Conservation (phyloP, 1,284 basidiomycete species). For the Cryptococcus deneoformans region DNA sequence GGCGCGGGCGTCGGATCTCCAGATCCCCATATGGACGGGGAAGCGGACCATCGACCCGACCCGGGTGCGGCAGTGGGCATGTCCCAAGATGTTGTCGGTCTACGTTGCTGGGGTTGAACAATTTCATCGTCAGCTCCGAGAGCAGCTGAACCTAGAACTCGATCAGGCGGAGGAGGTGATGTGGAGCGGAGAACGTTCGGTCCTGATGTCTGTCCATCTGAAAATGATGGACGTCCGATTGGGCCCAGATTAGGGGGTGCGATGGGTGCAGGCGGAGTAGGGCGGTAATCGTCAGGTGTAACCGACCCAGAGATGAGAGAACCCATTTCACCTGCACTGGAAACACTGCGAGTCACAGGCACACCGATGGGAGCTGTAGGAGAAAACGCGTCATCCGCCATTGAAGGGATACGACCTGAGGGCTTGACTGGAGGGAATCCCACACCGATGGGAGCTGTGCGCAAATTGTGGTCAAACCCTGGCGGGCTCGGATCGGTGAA, state of each 20-base stretch:
- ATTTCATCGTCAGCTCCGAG: conserved; percentile 41
- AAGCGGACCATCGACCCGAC: conserved; percentile 33
- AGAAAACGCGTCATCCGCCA: conserved; percentile 35
- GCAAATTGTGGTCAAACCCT: conserved; percentile 19
- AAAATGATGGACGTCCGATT: conserved; percentile 22
- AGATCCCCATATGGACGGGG: conserved; percentile 25
- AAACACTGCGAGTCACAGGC: conserved; percentile 9
- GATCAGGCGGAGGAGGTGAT: conserved; percentile 29
- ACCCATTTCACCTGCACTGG: conserved; percentile 14
- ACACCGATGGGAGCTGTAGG: conserved; percentile 33
- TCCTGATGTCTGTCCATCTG: conserved; percentile 6
- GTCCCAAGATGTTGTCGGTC: conserved; percentile 23
- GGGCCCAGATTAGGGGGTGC: conserved; percentile 17
- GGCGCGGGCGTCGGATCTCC: neutral
- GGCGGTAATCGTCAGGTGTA: conserved; percentile 9
- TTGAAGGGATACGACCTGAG: conserved; percentile 19
- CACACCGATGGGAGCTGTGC: conserved; percentile 37
- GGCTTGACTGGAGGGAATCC: conserved; percentile 31
- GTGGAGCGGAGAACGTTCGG: conserved; percentile 12
- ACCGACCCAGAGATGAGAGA: conserved; percentile 5
- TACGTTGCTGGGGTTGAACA: conserved; percentile 25
- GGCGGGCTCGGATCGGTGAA: conserved; percentile 26
- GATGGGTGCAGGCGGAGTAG: conserved; percentile 18
- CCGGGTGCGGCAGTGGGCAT: conserved; percentile 27
- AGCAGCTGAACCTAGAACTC: conserved; percentile 40